Conservation (phyloP, 306 rosid genomes). For the Myrica gale region DNA sequence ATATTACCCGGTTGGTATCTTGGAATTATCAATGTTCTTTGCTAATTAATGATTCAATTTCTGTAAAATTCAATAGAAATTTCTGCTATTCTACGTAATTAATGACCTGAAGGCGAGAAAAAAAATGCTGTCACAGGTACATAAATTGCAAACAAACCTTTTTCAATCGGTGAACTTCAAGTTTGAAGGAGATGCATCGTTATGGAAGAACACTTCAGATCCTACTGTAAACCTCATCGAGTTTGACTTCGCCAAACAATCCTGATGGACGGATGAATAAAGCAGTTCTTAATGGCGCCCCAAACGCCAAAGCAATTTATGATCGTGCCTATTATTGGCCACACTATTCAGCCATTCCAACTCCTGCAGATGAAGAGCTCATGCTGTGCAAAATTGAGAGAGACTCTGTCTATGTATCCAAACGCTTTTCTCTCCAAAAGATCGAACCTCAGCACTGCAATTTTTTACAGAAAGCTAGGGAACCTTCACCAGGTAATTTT, state of each 20-base stretch:
- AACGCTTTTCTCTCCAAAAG: conserved; percentile 49
- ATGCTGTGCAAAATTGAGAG: conserved; percentile 42
- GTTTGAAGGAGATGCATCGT: conserved; percentile 45
- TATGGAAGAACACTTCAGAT: conserved; percentile 30
- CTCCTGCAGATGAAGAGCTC: conserved; percentile 47
- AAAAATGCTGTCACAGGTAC: conserved; percentile 22
- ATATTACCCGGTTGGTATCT: conserved; percentile 23
- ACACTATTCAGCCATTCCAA: conserved; percentile 53
- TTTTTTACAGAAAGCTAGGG: conserved; percentile 27
- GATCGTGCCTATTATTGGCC: conserved; percentile 61
- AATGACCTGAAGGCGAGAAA: too few species aligned
- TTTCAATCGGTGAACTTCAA: conserved; percentile 29
- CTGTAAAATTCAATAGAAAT: too few species aligned
- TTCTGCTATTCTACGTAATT: too few species aligned
- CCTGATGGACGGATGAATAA: conserved; percentile 50
- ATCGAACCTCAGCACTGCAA: conserved; percentile 31
- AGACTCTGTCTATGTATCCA: conserved; percentile 33
- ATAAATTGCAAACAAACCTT: conserved; percentile 36
- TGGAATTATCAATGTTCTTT: too few species aligned
- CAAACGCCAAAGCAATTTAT: conserved; percentile 34
- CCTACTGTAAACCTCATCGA: conserved; percentile 29
- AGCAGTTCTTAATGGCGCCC: conserved; percentile 26
- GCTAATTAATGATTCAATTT: too few species aligned
- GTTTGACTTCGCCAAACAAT: conserved; percentile 59
- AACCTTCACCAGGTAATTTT: conserved; percentile 46